Percentiles rank a stretch among this genome's conserved stretches.
These are phyloP conservation scores for Paramyrothecium roridum DNA, from an alignment of 2,329 filamentous ascomycete genomes.

Conservation along the genomic window DNA sequence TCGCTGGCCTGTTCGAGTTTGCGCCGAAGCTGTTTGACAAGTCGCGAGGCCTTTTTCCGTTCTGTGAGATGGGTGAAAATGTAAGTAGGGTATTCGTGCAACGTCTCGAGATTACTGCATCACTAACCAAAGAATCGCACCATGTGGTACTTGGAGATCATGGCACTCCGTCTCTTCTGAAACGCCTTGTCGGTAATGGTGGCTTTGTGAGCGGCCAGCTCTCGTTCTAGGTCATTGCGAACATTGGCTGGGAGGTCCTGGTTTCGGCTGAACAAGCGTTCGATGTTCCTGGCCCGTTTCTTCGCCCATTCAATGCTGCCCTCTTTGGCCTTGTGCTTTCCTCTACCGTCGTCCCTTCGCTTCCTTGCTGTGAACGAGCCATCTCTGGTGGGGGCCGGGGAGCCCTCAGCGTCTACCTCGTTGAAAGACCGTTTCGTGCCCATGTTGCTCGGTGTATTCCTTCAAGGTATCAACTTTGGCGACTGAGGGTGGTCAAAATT, in stretches of 20 bases:
- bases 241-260: slow-evolving; percentile 65
- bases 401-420: slow-evolving; percentile 17
- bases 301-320: slow-evolving; percentile 60
- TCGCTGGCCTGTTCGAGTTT: slow-evolving; percentile 50
- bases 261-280: slow-evolving; percentile 59
- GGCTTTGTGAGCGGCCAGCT: slow-evolving; percentile 63
- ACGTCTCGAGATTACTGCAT: too few relatives aligned
- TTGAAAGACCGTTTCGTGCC: slow-evolving; percentile 26
- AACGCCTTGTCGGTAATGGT: slow-evolving; percentile 58
- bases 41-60: slow-evolving; percentile 67
- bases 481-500: too few relatives aligned
- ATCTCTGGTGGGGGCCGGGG: neutral
- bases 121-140: slow-evolving; percentile 75
- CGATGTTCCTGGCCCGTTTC: slow-evolving; percentile 68
- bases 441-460: slow-evolving; percentile 13
- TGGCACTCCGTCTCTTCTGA: slow-evolving; percentile 61
- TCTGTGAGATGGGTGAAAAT: slow-evolving; percentile 40
- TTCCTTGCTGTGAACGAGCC: slow-evolving; percentile 20
- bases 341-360: slow-evolving; percentile 26
- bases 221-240: slow-evolving; percentile 67
- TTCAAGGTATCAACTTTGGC: neutral
- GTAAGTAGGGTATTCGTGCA: neutral
- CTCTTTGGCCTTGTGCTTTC: slow-evolving; percentile 40
- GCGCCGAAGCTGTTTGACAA: slow-evolving; percentile 62
- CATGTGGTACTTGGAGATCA: slow-evolving; percentile 81